These are phyloP conservation scores for Boechera divaricarpa DNA, from an alignment of 345 rosid genomes.

Conservation along the genomic window DNA sequence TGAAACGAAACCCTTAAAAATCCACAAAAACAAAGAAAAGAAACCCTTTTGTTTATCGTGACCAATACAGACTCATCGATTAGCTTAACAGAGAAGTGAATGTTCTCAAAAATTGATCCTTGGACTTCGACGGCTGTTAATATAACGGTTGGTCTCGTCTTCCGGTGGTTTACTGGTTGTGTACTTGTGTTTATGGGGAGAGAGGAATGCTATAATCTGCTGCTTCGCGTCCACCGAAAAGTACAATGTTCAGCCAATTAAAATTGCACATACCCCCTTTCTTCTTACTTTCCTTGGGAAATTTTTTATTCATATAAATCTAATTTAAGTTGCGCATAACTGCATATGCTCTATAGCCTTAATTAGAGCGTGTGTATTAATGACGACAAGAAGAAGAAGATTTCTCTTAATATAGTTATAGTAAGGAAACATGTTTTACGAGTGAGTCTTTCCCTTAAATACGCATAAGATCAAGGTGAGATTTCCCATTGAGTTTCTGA, in stretches of 20 bases:
- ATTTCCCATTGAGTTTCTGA: constrained; percentile 50
- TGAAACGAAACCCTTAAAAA: constrained; percentile 34
- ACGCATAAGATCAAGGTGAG: constrained; percentile 51
- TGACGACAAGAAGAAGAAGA: constrained; percentile 8
- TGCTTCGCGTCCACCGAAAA: constrained; percentile 26
- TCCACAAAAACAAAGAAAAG: not conserved
- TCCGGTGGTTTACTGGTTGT: constrained; percentile 44
- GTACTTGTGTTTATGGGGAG: constrained; percentile 1
- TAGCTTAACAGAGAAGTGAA: not conserved
- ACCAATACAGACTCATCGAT: constrained; percentile 15
- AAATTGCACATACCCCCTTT: not conserved
- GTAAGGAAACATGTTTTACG: not conserved
- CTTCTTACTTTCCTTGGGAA: not conserved
- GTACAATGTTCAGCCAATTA: not conserved
- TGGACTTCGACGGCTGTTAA: constrained; percentile 50
- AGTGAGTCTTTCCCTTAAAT: not conserved
- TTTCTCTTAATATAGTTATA: not conserved
- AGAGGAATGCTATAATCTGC: constrained; percentile 10
- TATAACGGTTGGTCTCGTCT: constrained; percentile 52
- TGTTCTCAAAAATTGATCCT: constrained; percentile 3
- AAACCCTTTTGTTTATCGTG: not conserved
- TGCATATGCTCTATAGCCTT: not conserved
- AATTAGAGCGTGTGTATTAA: not conserved
- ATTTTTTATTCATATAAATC: too few relatives aligned
- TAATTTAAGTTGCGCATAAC: not conserved